phyloP scores from a whole-genome alignment of 1,139 yeast genomes.

The Schwanniomyces etchellsii region DNA sequence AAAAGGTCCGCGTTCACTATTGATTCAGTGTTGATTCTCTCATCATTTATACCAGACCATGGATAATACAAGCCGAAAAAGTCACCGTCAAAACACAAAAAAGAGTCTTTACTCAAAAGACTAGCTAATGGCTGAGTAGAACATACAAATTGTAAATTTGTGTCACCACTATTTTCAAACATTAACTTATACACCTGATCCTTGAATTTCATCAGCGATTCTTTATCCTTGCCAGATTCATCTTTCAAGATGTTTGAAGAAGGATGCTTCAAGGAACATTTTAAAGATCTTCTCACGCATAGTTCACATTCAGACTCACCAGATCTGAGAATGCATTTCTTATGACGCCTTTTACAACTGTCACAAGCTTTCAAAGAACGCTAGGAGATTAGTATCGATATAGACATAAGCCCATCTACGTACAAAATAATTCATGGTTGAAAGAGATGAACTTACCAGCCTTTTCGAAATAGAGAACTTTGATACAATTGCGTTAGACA shows the following conservation, averaged over 20 bases:
- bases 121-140: constrained; percentile 25
- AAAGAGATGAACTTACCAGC: too few species aligned
- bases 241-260: too few species aligned
- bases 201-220: too few species aligned
- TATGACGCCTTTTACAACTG: constrained; percentile 13
- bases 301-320: too few species aligned
- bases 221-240: too few species aligned
- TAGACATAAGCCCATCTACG: too few species aligned
- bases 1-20: constrained; percentile 14
- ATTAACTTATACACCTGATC: constrained; percentile 1
- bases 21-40: constrained; percentile 9
- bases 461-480: too few species aligned
- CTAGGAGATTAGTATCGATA: constrained; percentile 5
- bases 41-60: constrained; percentile 17
- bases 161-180: constrained; percentile 10
- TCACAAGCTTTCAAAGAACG: constrained; percentile 12
- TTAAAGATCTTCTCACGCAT: constrained; percentile 1
- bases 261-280: too few species aligned
- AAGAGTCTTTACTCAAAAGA: constrained; percentile 20
- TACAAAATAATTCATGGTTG: too few species aligned
- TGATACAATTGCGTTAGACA: constrained; percentile 3
- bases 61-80: constrained; percentile 21
- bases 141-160: constrained; percentile 17
- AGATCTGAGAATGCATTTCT: constrained; percentile 9
- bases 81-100: constrained; percentile 23